These are phyloP conservation scores for Globisporangium spiculum DNA, from an alignment of 352 stramenopile species.

Conservation along the genomic window DNA sequence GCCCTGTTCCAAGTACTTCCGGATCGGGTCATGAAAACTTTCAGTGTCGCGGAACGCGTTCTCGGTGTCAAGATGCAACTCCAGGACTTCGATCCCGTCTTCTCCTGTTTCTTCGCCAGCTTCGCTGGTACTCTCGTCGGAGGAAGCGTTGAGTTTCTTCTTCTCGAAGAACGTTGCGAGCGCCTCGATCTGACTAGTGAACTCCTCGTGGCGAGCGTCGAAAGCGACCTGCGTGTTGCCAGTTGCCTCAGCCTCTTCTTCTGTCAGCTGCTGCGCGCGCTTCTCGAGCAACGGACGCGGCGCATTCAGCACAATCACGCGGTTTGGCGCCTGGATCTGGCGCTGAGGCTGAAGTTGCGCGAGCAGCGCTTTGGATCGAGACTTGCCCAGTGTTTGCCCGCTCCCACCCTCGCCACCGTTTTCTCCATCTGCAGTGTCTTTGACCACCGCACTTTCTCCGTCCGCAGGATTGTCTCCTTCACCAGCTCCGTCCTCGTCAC, in stretches of 20 bases:
- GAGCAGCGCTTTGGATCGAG: constrained; percentile 41
- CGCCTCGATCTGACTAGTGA: constrained; percentile 43
- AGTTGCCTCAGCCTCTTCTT: constrained; percentile 51
- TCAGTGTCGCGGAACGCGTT: constrained; percentile 39
- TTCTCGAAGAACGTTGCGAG: constrained; percentile 70
- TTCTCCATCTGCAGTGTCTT: constrained; percentile 20
- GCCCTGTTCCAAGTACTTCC: constrained; percentile 76
- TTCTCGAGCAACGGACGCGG: constrained; percentile 48
- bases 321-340: constrained; percentile 55
- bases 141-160: background rate
- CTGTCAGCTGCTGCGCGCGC: constrained; percentile 48
- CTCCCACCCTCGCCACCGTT: constrained; percentile 19
- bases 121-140: background rate
- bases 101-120: constrained; percentile 7
- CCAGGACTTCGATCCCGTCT: constrained; percentile 62
- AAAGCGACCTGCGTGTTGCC: constrained; percentile 69
- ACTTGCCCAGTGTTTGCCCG: constrained; percentile 21
- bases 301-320: constrained; percentile 61
- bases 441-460: constrained; percentile 7
- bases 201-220: constrained; percentile 42
- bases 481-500: constrained; percentile 11
- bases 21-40: constrained; percentile 42
- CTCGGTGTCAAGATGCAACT: constrained; percentile 50
- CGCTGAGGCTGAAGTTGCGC: constrained; percentile 36
- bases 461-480: constrained; percentile 20